Percentiles rank a stretch among this genome's conserved stretches.
phyloP scores from a whole-genome alignment of 371 early-diverging fungal genomes.

The Haplosporangium sp. region DNA sequence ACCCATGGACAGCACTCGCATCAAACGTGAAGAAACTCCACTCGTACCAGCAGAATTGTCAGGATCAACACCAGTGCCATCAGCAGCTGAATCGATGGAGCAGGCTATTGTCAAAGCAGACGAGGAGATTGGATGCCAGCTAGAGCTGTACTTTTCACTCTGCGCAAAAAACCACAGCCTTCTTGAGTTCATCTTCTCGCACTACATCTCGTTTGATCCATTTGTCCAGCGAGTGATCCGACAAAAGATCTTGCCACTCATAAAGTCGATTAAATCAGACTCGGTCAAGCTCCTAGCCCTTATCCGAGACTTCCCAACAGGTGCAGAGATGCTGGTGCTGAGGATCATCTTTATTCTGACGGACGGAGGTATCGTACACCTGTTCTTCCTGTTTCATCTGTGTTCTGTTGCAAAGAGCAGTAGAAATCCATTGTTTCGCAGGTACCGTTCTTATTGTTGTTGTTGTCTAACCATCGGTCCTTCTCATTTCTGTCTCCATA shows the following conservation, averaged over 20 bases:
- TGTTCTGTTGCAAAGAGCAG: neutral
- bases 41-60: slow-evolving; percentile 1
- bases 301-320: slow-evolving; percentile 76
- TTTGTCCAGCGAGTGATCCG: slow-evolving; percentile 72
- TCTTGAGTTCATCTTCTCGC: slow-evolving; percentile 28
- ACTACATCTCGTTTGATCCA: slow-evolving; percentile 38
- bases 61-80: neutral
- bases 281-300: slow-evolving; percentile 70
- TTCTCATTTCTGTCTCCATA: slow-evolving; percentile 17
- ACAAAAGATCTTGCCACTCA: slow-evolving; percentile 75
- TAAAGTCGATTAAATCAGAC: slow-evolving; percentile 76
- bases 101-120: slow-evolving; percentile 28
- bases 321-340: slow-evolving; percentile 79
- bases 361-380: slow-evolving; percentile 66
- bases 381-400: neutral
- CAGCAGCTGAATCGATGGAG: slow-evolving; percentile 3
- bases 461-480: neutral
- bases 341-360: slow-evolving; percentile 78
- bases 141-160: slow-evolving; percentile 49
- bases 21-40: neutral
- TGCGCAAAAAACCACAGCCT: slow-evolving; percentile 52
- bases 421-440: no score
- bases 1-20: neutral
- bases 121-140: slow-evolving; percentile 37
- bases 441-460: neutral